Evolutionary conservation across 306 rosid genomes (phyloP).

Genomic region (Pueraria montana): DNA sequence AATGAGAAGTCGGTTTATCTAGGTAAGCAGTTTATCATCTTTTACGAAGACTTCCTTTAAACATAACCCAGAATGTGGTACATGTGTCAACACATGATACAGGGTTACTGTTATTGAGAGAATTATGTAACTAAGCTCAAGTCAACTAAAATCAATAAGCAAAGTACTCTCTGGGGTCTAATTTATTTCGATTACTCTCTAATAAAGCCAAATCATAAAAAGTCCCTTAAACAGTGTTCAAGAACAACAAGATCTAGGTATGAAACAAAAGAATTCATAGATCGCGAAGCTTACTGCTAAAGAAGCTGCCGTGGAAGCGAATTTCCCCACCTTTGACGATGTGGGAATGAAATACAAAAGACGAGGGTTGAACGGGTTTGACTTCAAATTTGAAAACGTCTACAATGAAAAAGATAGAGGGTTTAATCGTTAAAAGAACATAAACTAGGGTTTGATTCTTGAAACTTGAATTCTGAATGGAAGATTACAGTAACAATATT

Average conservation of each 20-base stretch:
- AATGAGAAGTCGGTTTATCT: too few relatives aligned
- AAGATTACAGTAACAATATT: not conserved
- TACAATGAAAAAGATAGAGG: not conserved
- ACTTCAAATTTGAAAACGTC: slow-evolving; percentile 20
- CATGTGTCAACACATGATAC: too few relatives aligned
- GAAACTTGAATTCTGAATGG: not conserved
- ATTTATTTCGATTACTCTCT: not conserved
- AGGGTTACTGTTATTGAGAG: too few relatives aligned
- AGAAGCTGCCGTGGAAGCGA: slow-evolving; percentile 7
- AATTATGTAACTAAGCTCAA: not conserved
- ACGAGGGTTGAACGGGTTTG: not conserved
- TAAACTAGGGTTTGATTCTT: slow-evolving; percentile 25
- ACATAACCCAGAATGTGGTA: too few relatives aligned
- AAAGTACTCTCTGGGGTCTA: not conserved
- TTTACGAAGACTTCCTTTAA: not conserved
- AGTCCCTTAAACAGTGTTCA: not conserved
- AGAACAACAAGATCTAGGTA: slow-evolving; percentile 41
- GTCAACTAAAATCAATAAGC: slow-evolving; percentile 21
- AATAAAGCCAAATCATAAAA: slow-evolving; percentile 6
- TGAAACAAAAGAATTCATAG: slow-evolving; percentile 22
- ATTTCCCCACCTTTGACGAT: not conserved
- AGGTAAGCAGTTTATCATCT: not conserved
- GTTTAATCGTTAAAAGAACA: not conserved
- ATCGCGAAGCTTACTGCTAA: slow-evolving; percentile 39
- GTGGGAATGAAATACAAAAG: slow-evolving; percentile 11